Evolutionary conservation across 2,329 filamentous ascomycete genomes (phyloP), one percentile per base, ranked within the genome.

Genomic region (Ophiostoma sp.): DNA sequence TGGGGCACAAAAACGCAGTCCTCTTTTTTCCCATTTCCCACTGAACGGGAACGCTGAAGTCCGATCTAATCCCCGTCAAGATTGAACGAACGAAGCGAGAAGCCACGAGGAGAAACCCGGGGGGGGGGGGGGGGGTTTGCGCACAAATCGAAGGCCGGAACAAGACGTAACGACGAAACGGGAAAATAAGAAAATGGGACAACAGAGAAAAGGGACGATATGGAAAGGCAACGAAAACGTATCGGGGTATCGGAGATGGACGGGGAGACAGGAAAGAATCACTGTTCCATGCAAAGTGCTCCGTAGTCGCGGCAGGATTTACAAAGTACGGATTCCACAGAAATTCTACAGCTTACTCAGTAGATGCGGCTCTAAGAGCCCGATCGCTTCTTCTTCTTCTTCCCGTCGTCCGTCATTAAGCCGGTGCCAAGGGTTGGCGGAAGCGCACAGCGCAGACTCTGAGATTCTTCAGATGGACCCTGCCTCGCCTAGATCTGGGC

Each of bases 11-110:
- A 36, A 22, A 55, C 31, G 25, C 25, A 50, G 39, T 3, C 3
- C 15, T 12, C 19, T 61, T 11, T 59, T 15, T 59, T 33, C 55
- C 9, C 2, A 42, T 12, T 42, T 42, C 12, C 11, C 3, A 36
- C 33, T 3, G 33, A 36, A 8, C 8, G 59, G 42, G 59, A 39
- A 64, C 19, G 19, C 25, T 12, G 63, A 45, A 28, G 15, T 31
- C 63, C 63, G 59, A 64, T 64, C n/a, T 25, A 42, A 64, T 25
- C 36, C 36, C 36, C 61, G 36, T 45, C 61, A 39, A n/a, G 59
- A 63, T 63, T 19, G 19, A 63, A 9, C 39, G 39, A 64, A 25
- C 12, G 42, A 25, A 68, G 39, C 22, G 15, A 33, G 6, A 50
- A 50, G 22, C 64, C 39, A n/a, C 22, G 42, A 50, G 25, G 42